Conservation (phyloP, 176 grass and related monocot species). For the Dendrocalamus sinicus region DNA sequence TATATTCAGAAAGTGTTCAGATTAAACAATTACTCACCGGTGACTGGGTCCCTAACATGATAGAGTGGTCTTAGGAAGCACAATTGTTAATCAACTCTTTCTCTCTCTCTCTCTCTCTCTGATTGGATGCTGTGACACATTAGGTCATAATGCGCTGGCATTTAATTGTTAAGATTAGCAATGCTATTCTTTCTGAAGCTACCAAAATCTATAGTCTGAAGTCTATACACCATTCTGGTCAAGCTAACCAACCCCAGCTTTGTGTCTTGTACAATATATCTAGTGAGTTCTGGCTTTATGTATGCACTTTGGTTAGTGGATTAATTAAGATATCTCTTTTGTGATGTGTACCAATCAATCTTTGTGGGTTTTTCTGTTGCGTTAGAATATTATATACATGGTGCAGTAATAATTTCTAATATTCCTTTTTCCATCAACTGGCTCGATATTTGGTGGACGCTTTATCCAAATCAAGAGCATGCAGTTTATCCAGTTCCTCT, state of each 20-base stretch:
- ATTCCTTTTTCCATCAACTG: background rate
- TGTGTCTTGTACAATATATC: background rate
- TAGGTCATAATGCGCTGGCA: background rate
- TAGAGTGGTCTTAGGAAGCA: too few species aligned
- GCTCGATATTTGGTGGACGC: background rate
- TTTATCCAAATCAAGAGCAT: conserved; percentile 6
- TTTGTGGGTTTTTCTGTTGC: background rate
- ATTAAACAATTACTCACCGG: background rate
- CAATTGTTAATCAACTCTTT: too few species aligned
- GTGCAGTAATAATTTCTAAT: background rate
- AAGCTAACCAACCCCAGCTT: background rate
- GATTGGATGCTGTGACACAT: background rate
- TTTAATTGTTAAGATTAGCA: background rate
- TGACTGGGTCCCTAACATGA: conserved; percentile 5
- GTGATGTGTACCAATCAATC: background rate
- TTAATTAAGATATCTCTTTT: conserved; percentile 1
- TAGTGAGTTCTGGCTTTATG: background rate
- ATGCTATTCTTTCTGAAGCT: background rate
- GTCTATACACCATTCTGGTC: background rate
- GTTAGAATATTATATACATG: background rate
- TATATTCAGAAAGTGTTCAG: background rate
- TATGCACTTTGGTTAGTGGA: conserved; percentile 7
- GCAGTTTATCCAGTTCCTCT: background rate
- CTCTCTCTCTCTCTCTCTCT: too few species aligned
- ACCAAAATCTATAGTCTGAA: background rate